Conservation (phyloP, 2,329 filamentous ascomycete species). For the Cytospora mali region DNA sequence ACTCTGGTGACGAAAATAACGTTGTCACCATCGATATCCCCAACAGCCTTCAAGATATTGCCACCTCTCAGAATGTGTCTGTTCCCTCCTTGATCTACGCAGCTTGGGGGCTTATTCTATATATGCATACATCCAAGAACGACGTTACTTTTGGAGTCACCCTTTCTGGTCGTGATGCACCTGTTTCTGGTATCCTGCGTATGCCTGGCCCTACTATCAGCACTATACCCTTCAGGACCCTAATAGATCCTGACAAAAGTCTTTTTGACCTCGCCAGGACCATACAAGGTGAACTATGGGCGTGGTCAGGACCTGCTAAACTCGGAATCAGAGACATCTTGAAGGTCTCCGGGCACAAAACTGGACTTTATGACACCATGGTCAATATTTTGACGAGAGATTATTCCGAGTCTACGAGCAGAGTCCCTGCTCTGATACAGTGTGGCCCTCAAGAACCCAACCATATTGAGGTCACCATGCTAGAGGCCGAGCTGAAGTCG, state of each 20-base stretch:
- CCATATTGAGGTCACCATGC: not conserved
- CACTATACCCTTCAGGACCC: not conserved
- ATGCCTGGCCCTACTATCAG: not conserved
- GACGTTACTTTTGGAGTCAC: not conserved
- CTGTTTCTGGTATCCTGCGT: not conserved
- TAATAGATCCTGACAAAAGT: not conserved
- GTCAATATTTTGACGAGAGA: not conserved
- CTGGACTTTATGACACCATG: not conserved
- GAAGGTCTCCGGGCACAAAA: not conserved
- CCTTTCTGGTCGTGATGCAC: not conserved
- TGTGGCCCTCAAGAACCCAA: not conserved
- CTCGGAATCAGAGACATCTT: not conserved
- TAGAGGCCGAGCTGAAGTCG: not conserved
- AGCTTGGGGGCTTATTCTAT: not conserved
- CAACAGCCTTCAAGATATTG: not conserved
- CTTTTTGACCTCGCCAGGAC: not conserved
- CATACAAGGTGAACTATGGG: not conserved
- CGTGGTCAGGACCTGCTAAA: not conserved
- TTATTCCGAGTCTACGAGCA: not conserved
- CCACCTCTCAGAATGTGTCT: not conserved
- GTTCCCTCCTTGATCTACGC: not conserved
- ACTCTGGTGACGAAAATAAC: conserved; percentile 4
- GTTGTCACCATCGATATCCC: not conserved
- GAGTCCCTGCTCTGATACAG: not conserved
- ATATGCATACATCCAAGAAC: not conserved